phyloP scores from a whole-genome alignment of 495 filamentous ascomycete genomes.

The Pseudevernia furfuracea region DNA sequence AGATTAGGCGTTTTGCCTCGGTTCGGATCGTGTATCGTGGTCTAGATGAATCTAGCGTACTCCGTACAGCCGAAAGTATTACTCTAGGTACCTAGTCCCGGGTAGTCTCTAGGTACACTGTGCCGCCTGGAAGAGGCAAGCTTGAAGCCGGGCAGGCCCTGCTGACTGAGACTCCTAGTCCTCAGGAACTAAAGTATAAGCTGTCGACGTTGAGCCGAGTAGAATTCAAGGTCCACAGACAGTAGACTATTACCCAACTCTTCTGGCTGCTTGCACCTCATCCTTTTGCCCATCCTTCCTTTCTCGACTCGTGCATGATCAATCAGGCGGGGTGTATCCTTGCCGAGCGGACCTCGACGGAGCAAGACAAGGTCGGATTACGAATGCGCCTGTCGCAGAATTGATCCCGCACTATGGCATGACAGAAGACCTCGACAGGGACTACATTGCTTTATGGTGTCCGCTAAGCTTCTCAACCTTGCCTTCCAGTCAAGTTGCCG shows the following conservation, averaged over 20 bases:
- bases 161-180: too few relatives aligned
- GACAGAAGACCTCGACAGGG: not conserved
- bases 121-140: not conserved
- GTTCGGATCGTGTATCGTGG: not conserved
- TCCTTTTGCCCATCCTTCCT: not conserved
- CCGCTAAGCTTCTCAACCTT: not conserved
- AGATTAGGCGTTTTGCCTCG: not conserved
- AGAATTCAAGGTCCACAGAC: not conserved
- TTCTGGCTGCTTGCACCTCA: not conserved
- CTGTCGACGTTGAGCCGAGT: not conserved
- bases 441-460: not conserved
- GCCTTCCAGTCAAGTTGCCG: not conserved
- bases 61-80: not conserved
- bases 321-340: not conserved
- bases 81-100: too few relatives aligned
- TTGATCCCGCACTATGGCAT: conserved; percentile 1
- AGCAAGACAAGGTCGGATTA: not conserved
- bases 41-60: not conserved
- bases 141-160: not conserved
- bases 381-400: not conserved
- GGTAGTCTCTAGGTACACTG: not conserved
- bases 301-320: not conserved
- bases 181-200: not conserved
- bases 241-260: not conserved
- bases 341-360: conserved; percentile 13